Evolutionary conservation across 805 yeast genomes (phyloP).

Genomic region (Sugiyamaella mastotermitis): DNA sequence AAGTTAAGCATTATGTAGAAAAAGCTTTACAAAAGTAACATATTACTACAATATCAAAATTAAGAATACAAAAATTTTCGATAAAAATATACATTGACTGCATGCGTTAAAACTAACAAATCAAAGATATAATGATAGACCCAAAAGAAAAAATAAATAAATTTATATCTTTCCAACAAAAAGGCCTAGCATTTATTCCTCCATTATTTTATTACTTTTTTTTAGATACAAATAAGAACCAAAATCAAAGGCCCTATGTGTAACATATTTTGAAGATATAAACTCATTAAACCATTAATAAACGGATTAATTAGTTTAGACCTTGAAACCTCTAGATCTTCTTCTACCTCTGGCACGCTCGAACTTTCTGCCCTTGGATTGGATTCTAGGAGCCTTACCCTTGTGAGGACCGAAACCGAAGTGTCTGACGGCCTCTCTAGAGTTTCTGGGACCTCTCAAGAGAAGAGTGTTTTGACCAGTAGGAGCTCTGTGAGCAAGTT

Average conservation of each 20-base stretch:
- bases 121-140: too few relatives aligned
- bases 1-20: constrained; percentile 32
- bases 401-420: constrained; percentile 99
- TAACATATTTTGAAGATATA: neutral
- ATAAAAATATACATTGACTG: too few relatives aligned
- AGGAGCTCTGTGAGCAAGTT: constrained; percentile 98
- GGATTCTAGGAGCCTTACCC: constrained; percentile 98
- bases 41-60: too few relatives aligned
- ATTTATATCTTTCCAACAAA: too few relatives aligned
- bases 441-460: constrained; percentile 97
- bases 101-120: too few relatives aligned
- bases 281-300: neutral
- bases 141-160: too few relatives aligned
- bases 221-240: too few relatives aligned
- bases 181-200: too few relatives aligned
- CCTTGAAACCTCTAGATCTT: constrained; percentile 99
- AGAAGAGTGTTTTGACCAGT: constrained; percentile 98
- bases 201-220: too few relatives aligned
- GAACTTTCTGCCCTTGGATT: constrained; percentile 98
- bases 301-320: constrained; percentile 47
- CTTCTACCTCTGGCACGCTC: constrained; percentile 99
- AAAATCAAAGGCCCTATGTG: too few relatives aligned
- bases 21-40: neutral
- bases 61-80: too few relatives aligned
- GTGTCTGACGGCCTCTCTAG: constrained; percentile 99